Conservation (phyloP, 2,329 filamentous ascomycete genomes). For the Teratosphaeriaceae sp. region DNA sequence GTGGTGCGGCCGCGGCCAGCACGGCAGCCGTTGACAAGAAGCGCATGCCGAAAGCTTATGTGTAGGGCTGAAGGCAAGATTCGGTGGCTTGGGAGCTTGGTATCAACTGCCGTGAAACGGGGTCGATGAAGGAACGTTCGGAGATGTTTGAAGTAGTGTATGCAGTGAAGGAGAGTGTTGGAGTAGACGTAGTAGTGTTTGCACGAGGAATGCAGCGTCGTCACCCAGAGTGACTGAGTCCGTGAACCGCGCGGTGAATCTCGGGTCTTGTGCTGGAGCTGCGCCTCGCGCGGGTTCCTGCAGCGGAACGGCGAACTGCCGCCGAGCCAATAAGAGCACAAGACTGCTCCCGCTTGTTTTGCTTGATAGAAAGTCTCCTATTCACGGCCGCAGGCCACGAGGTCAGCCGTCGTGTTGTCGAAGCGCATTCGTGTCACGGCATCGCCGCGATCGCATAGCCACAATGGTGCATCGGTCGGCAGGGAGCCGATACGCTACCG, state of each 20-base stretch:
- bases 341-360: no score
- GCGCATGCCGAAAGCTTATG: slow-evolving; percentile 23
- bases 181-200: neutral
- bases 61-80: neutral
- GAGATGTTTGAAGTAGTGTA: neutral
- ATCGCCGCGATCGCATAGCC: neutral
- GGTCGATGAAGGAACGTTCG: no score
- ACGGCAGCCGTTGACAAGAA: slow-evolving; percentile 28
- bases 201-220: neutral
- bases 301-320: neutral
- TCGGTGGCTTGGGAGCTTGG: neutral
- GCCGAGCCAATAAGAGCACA: neutral
- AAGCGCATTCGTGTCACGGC: neutral
- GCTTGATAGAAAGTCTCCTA: neutral
- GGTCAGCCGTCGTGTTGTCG: neutral
- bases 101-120: neutral
- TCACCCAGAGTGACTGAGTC: neutral
- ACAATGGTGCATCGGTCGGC: no score
- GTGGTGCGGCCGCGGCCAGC: slow-evolving; percentile 34
- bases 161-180: neutral
- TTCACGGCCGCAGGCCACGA: neutral
- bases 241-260: neutral
- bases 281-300: slow-evolving; percentile 1
- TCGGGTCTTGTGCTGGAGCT: neutral
- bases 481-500: neutral